phyloP scores from a whole-genome alignment of 768 basidiomycete species.

The Leccinum obscurum region DNA sequence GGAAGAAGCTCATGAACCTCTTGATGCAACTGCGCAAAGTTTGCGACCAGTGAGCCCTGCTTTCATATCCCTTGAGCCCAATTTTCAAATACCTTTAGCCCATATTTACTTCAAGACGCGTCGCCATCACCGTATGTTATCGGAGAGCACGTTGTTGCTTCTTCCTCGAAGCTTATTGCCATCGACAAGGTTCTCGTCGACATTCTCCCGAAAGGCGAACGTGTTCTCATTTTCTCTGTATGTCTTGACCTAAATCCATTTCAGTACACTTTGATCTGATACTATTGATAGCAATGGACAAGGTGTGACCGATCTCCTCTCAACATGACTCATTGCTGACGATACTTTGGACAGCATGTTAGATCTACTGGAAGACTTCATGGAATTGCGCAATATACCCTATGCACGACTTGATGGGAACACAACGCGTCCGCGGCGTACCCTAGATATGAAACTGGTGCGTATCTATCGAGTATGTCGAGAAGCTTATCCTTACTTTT shows the following conservation, averaged over 20 bases:
- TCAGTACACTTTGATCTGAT: constrained; percentile 7
- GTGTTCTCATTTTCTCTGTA: constrained; percentile 69
- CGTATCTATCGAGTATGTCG: constrained; percentile 10
- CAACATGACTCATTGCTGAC: background rate
- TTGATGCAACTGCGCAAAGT: constrained; percentile 69
- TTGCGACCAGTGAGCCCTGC: constrained; percentile 58
- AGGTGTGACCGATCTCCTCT: constrained; percentile 30
- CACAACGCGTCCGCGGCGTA: constrained; percentile 52
- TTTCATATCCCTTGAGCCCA: background rate
- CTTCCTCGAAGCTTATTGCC: constrained; percentile 55
- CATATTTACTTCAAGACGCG: constrained; percentile 52
- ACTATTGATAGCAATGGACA: constrained; percentile 55
- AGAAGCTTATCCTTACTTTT: constrained; percentile 4
- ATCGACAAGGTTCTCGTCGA: constrained; percentile 61
- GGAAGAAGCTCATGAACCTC: constrained; percentile 63
- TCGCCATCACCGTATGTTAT: constrained; percentile 49
- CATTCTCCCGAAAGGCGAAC: constrained; percentile 57
- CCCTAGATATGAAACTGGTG: constrained; percentile 58
- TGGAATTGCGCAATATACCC: constrained; percentile 55
- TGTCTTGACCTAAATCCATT: constrained; percentile 15
- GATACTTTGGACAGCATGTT: constrained; percentile 50
- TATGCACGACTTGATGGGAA: constrained; percentile 63
- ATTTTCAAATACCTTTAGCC: constrained; percentile 35
- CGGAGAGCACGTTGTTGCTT: constrained; percentile 55
- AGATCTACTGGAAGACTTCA: constrained; percentile 66